Percentiles rank a stretch among this genome's conserved stretches.
These are phyloP conservation scores for Aureobasidium leucospermi DNA, from an alignment of 2,329 filamentous ascomycete species.

Conservation along the genomic window DNA sequence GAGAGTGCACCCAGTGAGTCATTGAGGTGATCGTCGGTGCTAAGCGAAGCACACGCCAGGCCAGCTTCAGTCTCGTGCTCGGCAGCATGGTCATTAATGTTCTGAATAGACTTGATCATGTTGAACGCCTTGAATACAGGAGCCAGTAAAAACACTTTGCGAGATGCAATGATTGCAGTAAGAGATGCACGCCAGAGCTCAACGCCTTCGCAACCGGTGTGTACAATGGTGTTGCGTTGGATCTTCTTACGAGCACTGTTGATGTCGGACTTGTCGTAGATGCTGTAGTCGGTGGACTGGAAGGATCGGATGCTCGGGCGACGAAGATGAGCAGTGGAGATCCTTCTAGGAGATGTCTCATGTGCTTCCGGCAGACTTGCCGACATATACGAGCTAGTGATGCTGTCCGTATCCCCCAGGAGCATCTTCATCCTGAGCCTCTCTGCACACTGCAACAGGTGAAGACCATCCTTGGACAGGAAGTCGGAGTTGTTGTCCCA, in stretches of 20 bases:
- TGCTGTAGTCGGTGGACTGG: constrained; percentile 21
- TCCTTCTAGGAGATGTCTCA: background rate
- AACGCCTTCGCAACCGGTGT: constrained; percentile 25
- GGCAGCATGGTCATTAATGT: constrained; percentile 1
- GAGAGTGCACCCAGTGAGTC: background rate
- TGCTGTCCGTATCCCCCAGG: constrained; percentile 9
- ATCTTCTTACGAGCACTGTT: constrained; percentile 33
- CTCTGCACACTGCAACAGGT: constrained; percentile 30
- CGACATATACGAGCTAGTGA: constrained; percentile 9
- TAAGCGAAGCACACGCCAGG: background rate
- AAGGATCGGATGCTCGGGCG: constrained; percentile 23
- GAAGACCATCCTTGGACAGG: constrained; percentile 26
- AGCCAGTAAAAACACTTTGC: constrained; percentile 17
- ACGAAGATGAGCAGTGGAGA: constrained; percentile 4
- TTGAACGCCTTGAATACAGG: background rate
- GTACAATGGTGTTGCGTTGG: constrained; percentile 32
- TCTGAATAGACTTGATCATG: background rate
- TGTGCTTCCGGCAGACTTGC: background rate
- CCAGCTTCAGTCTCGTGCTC: background rate
- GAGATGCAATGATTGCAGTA: constrained; percentile 24
- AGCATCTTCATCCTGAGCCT: background rate
- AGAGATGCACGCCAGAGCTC: constrained; percentile 34
- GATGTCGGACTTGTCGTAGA: constrained; percentile 25
- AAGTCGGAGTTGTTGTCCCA: constrained; percentile 26
- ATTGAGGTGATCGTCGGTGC: background rate